A percentile compares a stretch with the other conserved stretches of the same genome.
These are phyloP conservation scores for Limnanthes douglasii DNA, from an alignment of 345 rosid species.

Conservation along the genomic window DNA sequence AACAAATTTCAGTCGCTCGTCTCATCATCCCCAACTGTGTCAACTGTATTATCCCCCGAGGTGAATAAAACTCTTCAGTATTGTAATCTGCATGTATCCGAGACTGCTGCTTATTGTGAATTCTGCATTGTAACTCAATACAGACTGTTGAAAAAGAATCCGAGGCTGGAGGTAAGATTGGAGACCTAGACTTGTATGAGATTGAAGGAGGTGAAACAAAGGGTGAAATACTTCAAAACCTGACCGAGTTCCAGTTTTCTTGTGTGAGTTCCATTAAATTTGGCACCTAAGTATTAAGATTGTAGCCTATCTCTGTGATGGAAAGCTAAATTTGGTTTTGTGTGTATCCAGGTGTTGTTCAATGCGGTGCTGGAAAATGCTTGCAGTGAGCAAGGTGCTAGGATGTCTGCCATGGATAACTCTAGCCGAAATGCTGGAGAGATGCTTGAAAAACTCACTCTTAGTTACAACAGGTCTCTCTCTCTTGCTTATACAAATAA, in stretches of 20 bases:
- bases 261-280: constrained; percentile 42
- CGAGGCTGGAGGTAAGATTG: constrained; percentile 80
- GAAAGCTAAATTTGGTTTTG: constrained; percentile 1
- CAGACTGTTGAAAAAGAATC: constrained; percentile 80
- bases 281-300: neutral
- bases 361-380: constrained; percentile 91
- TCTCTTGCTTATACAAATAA: neutral
- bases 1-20: constrained; percentile 86
- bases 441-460: constrained; percentile 90
- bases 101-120: neutral
- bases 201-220: constrained; percentile 96
- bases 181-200: constrained; percentile 86
- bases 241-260: constrained; percentile 91
- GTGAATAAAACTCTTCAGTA: constrained; percentile 18
- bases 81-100: neutral
- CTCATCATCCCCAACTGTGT: constrained; percentile 55
- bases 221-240: constrained; percentile 86
- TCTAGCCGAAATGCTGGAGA: constrained; percentile 99
- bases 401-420: constrained; percentile 97
- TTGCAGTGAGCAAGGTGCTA: constrained; percentile 74
- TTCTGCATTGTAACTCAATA: constrained; percentile 4
- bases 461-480: constrained; percentile 56
- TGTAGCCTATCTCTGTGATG: neutral
- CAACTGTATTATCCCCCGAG: constrained; percentile 88
- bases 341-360: constrained; percentile 45